Base-by-base conservation (phyloP, 257 asterid genomes). In the Ocimum tenuiflorum region DNA sequence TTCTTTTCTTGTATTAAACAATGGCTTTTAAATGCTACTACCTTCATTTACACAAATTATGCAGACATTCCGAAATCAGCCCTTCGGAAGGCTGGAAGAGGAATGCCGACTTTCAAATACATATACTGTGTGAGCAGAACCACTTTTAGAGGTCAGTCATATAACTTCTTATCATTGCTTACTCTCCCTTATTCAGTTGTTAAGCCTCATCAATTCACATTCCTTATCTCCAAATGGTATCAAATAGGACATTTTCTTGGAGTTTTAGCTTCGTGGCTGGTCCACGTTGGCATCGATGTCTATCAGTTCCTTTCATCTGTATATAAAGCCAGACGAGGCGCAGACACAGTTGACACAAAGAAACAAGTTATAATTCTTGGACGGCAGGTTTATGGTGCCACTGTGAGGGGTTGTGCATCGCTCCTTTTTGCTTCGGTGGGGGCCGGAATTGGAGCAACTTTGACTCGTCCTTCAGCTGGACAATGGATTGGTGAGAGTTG, bases 11-110 rank as follows among this genome's bases (percentile, higher is more conserved):
- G 10, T 56, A 57, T 52, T 49, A 55, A 59, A 12, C 47, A 17
- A 18, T 27, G 36, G 38, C 12, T 61, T 63, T 52, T 29, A 27
- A 17, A 6, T 63, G 8, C 22, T 50, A 11, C 39, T 27, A 8
- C 4, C 43, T 71, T 76, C 36, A 18, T 57, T 57, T 10, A 0
- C 10, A 17, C n/a, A 27, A 27, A 69, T 42, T 7, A 38, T 39
- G 54, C 83, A 89, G 99, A 94, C 78, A 82, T 77, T 57, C 95
- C 97, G 18, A 79, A 63, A 60, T 94, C 99, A 10, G 97, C 99
- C 72, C 67, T 72, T 33, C 95, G 99, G 61, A 94, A 94, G 76
- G 96, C 99, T 43, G 83, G 60, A 71, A 83, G 97, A 50, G 78
- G 82, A 54, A 77, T 89, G 89, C 83, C 97, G 29, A 61, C 76